phyloP scores from a whole-genome alignment of 164 flowering plant species.

The Macadamia tetraphylla region DNA sequence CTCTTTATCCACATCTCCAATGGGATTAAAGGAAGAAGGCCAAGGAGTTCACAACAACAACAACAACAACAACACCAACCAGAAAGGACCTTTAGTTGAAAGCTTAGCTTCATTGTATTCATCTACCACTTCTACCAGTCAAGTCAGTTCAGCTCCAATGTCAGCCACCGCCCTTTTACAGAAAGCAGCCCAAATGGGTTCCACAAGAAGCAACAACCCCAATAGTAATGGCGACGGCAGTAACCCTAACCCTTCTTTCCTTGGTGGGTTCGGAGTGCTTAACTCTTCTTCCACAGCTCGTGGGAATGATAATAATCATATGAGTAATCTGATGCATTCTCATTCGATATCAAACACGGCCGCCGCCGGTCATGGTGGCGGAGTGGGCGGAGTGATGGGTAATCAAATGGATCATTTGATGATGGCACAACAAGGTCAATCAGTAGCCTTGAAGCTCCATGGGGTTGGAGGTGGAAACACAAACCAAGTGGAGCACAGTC shows the following conservation, averaged over 20 bases:
- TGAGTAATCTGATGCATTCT: conserved; percentile 17
- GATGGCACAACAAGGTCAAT: conserved; percentile 13
- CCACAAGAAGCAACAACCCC: conserved; percentile 33
- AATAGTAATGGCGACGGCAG: conserved; percentile 48
- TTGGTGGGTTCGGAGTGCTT: conserved; percentile 25
- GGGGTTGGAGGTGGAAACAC: not conserved
- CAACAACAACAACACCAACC: not conserved
- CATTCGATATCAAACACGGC: conserved; percentile 2
- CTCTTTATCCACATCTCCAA: conserved; percentile 12
- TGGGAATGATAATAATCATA: conserved; percentile 11
- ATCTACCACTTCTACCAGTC: not conserved
- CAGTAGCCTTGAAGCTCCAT: not conserved
- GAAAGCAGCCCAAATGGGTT: conserved; percentile 79
- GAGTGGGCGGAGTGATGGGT: not conserved
- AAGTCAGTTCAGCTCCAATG: conserved; percentile 24
- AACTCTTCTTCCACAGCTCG: conserved; percentile 18
- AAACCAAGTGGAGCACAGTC: conserved; percentile 16
- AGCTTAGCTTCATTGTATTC: conserved; percentile 21
- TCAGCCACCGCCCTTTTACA: conserved; percentile 74
- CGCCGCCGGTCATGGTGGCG: not conserved
- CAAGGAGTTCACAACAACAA: too few species aligned
- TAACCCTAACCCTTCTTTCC: conserved; percentile 27
- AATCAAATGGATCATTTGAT: conserved; percentile 7
- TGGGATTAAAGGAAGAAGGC: conserved; percentile 23
- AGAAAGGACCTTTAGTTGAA: conserved; percentile 16